phyloP scores from a whole-genome alignment of 2,329 filamentous ascomycete genomes.

The Neoscytalidium dimidiatum region DNA sequence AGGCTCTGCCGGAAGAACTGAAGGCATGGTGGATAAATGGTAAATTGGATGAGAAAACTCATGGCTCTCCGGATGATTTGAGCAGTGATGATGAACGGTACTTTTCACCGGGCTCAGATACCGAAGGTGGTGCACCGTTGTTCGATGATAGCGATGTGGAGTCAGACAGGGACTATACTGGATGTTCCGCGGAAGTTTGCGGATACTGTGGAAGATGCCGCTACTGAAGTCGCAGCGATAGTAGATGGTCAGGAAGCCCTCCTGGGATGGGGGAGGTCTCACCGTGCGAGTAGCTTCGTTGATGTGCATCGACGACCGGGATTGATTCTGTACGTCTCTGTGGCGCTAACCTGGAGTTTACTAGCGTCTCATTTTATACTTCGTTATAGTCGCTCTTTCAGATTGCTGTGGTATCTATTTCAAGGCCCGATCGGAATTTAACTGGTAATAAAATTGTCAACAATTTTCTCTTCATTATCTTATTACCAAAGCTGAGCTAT shows the following conservation, averaged over 20 bases:
- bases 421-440: no score
- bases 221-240: neutral
- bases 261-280: neutral
- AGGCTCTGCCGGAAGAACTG: constrained; percentile 8
- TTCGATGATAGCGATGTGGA: constrained; percentile 28
- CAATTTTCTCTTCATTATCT: no score
- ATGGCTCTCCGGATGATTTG: neutral
- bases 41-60: neutral
- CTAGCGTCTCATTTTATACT: no score
- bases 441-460: no score
- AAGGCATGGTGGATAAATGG: neutral
- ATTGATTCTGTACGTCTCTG: neutral
- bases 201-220: constrained; percentile 41
- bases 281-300: neutral
- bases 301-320: neutral
- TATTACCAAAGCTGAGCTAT: no score
- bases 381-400: no score
- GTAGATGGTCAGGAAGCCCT: neutral
- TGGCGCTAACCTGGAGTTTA: neutral
- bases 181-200: constrained; percentile 37
- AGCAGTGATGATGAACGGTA: neutral
- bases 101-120: neutral
- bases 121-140: constrained; percentile 16
- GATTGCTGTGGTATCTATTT: no score
- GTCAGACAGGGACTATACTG: constrained; percentile 34